Base-by-base conservation (phyloP, 768 basidiomycete species). In the Rhodotorula taiwanensis region DNA sequence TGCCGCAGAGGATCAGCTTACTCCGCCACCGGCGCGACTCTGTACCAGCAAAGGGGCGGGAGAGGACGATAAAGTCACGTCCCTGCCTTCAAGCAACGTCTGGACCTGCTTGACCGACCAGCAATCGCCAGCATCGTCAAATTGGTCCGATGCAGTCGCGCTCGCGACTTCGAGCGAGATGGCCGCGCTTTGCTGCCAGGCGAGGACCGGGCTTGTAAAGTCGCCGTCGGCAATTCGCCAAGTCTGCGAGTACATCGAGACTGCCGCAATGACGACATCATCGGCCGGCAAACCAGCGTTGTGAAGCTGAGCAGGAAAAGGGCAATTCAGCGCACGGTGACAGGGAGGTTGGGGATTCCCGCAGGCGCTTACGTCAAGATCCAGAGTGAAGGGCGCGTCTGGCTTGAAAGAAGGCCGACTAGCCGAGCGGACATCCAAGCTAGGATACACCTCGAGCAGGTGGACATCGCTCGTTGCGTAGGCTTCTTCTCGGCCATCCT, bases 211-310 rank as follows among this genome's bases (percentile, higher is more conserved):
- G 84, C 57, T 16, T 15, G 45, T 20, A 23, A 58, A 15, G 2
- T 48, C 39, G 28, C 78, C 86, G 74, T 69, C 86, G 84, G 74
- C 73, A 64, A 82, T 84, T 45, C 75, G 74, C 90, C 90, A 92
- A 9, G 78, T 76, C 1, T 87, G 82, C 69, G 89, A 89, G 53
- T 89, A 66, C 31, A 82, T 79, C 6, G 80, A 81, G 11, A 91
- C 70, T 67, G 87, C 84, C 6, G 78, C 79, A 23, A 92, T 66
- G 21, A 74, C 70, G 36, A 87, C 71, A 21, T 78, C 71, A 28
- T 73, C 27, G 2, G 67, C 44, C 28, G 63, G 60, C 21, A 69
- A 27, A 15, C 63, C 53, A 31, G 36, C 25, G 50, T 69, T 69
- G 63, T 45, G 34, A 6, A 52, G 51, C 62, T 69, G 50, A 13